phyloP scores from a whole-genome alignment of 495 filamentous ascomycete species.

The Lasiosphaeris hirsuta region DNA sequence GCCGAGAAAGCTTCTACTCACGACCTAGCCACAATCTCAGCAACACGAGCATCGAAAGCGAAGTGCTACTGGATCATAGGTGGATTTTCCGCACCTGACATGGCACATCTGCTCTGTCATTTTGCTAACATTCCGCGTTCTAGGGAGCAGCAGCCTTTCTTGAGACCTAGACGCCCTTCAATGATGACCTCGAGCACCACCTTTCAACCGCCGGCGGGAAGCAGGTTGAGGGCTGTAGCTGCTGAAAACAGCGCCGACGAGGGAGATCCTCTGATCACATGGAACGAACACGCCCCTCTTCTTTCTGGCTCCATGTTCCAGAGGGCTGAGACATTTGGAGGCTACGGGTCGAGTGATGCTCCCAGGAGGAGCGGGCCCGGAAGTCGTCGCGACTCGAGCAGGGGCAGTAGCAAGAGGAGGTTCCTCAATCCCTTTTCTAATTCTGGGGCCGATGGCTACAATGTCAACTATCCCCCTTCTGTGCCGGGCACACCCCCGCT shows the following conservation, averaged over 20 bases:
- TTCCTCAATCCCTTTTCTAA: slow-evolving; percentile 34
- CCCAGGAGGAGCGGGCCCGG: slow-evolving; percentile 21
- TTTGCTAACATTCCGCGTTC: slow-evolving; percentile 13
- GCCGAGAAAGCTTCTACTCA: slow-evolving; percentile 53
- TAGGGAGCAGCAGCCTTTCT: slow-evolving; percentile 65
- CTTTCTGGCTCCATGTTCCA: slow-evolving; percentile 40
- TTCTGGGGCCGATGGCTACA: slow-evolving; percentile 49
- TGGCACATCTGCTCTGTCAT: neutral
- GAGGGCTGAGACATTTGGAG: slow-evolving; percentile 26
- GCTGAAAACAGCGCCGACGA: slow-evolving; percentile 37
- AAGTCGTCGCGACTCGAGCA: slow-evolving; percentile 41
- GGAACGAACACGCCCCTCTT: slow-evolving; percentile 59
- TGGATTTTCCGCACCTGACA: slow-evolving; percentile 29
- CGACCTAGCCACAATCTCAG: slow-evolving; percentile 59
- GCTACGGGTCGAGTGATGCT: slow-evolving; percentile 39
- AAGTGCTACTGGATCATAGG: slow-evolving; percentile 78
- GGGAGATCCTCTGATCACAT: slow-evolving; percentile 32
- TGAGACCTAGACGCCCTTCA: slow-evolving; percentile 64
- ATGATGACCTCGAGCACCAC: slow-evolving; percentile 37
- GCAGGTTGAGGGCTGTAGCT: slow-evolving; percentile 30
- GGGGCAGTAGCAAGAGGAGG: slow-evolving; percentile 34
- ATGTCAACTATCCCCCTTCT: slow-evolving; percentile 97
- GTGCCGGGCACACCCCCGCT: slow-evolving; percentile 72
- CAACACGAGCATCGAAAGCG: slow-evolving; percentile 77
- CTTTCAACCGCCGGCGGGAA: slow-evolving; percentile 29